Conservation (phyloP, 192 early-diverging fungal genomes). For the Podila epicladia region DNA sequence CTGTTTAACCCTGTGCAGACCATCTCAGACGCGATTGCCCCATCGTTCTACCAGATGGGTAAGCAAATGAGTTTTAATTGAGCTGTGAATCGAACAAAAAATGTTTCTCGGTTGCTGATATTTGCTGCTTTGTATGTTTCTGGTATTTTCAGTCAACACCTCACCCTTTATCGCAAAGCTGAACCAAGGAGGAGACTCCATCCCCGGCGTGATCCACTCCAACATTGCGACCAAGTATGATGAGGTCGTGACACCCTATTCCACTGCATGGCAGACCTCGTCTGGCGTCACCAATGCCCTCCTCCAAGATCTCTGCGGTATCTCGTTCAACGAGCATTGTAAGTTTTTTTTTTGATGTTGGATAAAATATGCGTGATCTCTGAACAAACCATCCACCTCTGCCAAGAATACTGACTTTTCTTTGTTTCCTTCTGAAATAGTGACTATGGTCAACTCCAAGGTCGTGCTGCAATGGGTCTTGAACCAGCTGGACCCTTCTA, state of each 20-base stretch:
- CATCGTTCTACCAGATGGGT: conserved; percentile 33
- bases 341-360: conserved; percentile 4
- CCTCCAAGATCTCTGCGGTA: conserved; percentile 26
- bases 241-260: conserved; percentile 32
- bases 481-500: conserved; percentile 38
- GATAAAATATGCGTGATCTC: background rate
- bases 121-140: background rate
- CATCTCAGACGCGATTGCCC: conserved; percentile 28
- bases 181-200: conserved; percentile 30
- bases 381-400: background rate
- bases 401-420: background rate
- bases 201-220: conserved; percentile 25
- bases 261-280: conserved; percentile 7
- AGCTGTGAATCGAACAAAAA: background rate
- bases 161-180: conserved; percentile 23
- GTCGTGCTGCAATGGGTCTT: conserved; percentile 24
- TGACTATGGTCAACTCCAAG: conserved; percentile 34
- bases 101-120: background rate
- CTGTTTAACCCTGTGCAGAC: conserved; percentile 17
- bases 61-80: background rate
- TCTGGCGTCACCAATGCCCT: conserved; percentile 17
- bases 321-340: conserved; percentile 42
- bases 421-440: conserved; percentile 1
- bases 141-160: conserved; percentile 1
- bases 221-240: conserved; percentile 36